A percentile compares a stretch with the other conserved stretches of the same genome.
These are phyloP conservation scores for Luffa acutangula DNA, from an alignment of 306 rosid species.

Conservation along the genomic window DNA sequence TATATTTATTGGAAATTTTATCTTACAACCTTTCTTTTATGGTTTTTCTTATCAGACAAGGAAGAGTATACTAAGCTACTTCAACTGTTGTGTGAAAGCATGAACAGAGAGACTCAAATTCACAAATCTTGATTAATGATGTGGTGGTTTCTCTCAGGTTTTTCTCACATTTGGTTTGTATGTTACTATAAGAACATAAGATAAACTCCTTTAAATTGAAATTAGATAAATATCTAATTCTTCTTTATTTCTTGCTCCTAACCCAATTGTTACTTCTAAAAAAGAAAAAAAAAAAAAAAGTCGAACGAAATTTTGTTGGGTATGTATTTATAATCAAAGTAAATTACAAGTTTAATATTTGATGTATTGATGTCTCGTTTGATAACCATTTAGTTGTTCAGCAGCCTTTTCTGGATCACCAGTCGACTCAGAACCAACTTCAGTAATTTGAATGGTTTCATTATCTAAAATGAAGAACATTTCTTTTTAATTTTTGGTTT, in stretches of 20 bases:
- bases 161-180: neutral
- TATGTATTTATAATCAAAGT: too few species aligned
- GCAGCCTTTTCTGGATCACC: too few species aligned
- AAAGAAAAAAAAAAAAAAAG: neutral
- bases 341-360: too few species aligned
- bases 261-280: neutral
- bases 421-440: too few species aligned
- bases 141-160: neutral
- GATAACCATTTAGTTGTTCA: too few species aligned
- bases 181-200: neutral
- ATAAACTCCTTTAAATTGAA: neutral
- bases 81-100: constrained; percentile 70
- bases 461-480: too few species aligned
- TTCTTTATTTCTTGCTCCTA: neutral
- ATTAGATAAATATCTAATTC: neutral
- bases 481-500: too few species aligned
- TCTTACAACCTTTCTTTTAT: neutral
- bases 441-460: too few species aligned
- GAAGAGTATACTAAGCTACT: constrained; percentile 75
- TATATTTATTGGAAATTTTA: neutral
- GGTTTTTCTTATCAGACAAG: neutral
- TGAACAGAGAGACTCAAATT: neutral
- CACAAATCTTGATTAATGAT: neutral
- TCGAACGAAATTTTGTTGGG: neutral
- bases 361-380: too few species aligned